Evolutionary conservation across 768 basidiomycete genomes (phyloP), one percentile per base, ranked within the genome.

Genomic region (Coprinopsis sp.): DNA sequence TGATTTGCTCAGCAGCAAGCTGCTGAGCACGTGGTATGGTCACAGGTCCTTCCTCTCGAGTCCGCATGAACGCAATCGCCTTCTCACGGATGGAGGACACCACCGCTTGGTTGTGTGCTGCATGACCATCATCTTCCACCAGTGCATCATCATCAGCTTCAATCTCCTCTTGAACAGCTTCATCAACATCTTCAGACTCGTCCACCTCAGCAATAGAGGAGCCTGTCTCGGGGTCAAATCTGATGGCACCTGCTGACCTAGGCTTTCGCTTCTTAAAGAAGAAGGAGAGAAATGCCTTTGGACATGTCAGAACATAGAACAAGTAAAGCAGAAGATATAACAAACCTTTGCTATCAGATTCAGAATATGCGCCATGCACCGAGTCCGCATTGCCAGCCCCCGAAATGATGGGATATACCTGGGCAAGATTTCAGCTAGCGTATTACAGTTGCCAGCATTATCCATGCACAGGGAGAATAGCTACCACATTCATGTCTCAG

Each of bases 341-440:
- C 48, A 12, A 44, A 63, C 65, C 56, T 67, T 65, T 8, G 61
- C 64, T 44, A 65, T 54, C 3, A 68, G 50, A 50, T 67, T 66
- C 11, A 66, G 14, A 34, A 60, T 64, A 37, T 67, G 64, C 8
- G 59, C 57, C 13, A 64, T 50, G 50, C 66, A 68, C 2, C 55
- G 49, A 3, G 52, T 42, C 6, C 54, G 51, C 1, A 44, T 41
- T 3, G 42, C 31, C n/a, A 30, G 29, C 0, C 65, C 62, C 0
- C 50, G 44, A 41, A 64, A 68, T 3, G 33, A 43, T 13, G 58
- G 56, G 14, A 66, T 48, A 4, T 48, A 21, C 6, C n/a, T 37
- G n/a, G n/a, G 46, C 11, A 64, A 51, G 30, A 50, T 12, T 8
- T 41, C 46, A 2, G 58, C 55, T 19, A 58, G 50, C 4, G 50